Evolutionary conservation across 805 yeast genomes (phyloP).

Genomic region (Ogataea ganodermae): DNA sequence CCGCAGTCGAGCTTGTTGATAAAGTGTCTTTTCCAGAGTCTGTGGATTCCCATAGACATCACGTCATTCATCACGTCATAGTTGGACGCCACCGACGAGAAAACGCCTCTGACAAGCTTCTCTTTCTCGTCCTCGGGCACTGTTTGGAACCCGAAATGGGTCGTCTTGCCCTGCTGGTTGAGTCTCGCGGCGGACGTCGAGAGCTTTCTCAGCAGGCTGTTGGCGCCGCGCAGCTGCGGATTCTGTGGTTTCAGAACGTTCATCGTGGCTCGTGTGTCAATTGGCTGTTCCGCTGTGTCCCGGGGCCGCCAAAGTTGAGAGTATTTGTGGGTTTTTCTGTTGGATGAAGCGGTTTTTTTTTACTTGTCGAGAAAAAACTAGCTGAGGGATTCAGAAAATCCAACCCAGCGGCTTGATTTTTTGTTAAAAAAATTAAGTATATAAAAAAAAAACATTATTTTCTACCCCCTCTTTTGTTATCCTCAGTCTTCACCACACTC

Average conservation of each 20-base stretch:
- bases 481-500: not conserved
- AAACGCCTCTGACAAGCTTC: slow-evolving; percentile 79
- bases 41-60: slow-evolving; percentile 93
- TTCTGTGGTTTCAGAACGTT: slow-evolving; percentile 1
- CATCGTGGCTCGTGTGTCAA: not conserved
- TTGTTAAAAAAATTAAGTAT: no score
- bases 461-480: not conserved
- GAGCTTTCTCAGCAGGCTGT: slow-evolving; percentile 13
- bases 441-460: no score
- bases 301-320: no score
- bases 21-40: slow-evolving; percentile 93
- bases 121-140: slow-evolving; percentile 82
- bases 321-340: no score
- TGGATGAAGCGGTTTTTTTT: not conserved
- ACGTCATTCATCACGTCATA: slow-evolving; percentile 98
- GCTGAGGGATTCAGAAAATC: no score
- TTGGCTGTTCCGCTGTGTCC: no score
- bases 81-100: slow-evolving; percentile 90
- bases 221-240: not conserved
- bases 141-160: slow-evolving; percentile 91
- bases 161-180: slow-evolving; percentile 44
- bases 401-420: not conserved
- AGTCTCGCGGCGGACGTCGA: slow-evolving; percentile 10
- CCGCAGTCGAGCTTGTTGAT: slow-evolving; percentile 91
- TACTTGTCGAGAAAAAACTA: not conserved